Evolutionary conservation across 2,329 filamentous ascomycete genomes (phyloP).

Genomic region (Alternaria atra): DNA sequence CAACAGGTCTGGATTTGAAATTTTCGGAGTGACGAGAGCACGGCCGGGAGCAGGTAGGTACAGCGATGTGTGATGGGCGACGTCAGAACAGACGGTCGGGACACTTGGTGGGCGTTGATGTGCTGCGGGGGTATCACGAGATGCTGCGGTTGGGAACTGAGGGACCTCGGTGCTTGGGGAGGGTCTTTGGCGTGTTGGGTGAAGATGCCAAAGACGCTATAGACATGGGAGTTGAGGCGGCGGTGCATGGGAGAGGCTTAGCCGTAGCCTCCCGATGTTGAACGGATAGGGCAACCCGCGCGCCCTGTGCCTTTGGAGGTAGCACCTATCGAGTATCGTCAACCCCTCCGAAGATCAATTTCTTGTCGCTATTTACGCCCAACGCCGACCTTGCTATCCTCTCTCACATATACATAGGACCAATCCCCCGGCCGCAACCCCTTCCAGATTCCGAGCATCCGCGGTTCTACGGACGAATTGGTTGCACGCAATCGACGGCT

Average conservation of each 20-base stretch:
- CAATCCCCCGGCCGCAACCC: background rate
- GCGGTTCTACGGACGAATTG: conserved; percentile 15
- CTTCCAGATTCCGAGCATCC: conserved; percentile 13
- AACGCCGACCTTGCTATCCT: background rate
- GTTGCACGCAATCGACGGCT: conserved; percentile 9
- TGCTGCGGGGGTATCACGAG: conserved; percentile 5
- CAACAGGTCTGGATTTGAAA: conserved; percentile 32
- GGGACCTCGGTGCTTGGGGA: background rate
- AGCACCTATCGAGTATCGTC: conserved; percentile 7
- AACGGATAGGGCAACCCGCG: conserved; percentile 20
- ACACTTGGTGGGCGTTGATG: conserved; percentile 15
- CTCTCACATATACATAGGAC: background rate
- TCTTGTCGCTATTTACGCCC: conserved; percentile 14
- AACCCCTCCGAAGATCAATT: conserved; percentile 21
- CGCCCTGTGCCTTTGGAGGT: conserved; percentile 10
- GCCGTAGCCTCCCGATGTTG: conserved; percentile 20
- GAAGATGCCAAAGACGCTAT: conserved; percentile 3
- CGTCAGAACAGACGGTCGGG: conserved; percentile 21
- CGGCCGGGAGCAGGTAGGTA: conserved; percentile 33
- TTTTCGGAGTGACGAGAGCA: conserved; percentile 33
- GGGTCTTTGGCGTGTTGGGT: conserved; percentile 1
- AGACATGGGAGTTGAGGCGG: conserved; percentile 4
- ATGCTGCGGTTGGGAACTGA: conserved; percentile 2
- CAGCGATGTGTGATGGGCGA: conserved; percentile 8
- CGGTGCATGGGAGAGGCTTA: conserved; percentile 10